phyloP scores from a whole-genome alignment of 2,329 filamentous ascomycete species.

The Emericellopsis atlantica region DNA sequence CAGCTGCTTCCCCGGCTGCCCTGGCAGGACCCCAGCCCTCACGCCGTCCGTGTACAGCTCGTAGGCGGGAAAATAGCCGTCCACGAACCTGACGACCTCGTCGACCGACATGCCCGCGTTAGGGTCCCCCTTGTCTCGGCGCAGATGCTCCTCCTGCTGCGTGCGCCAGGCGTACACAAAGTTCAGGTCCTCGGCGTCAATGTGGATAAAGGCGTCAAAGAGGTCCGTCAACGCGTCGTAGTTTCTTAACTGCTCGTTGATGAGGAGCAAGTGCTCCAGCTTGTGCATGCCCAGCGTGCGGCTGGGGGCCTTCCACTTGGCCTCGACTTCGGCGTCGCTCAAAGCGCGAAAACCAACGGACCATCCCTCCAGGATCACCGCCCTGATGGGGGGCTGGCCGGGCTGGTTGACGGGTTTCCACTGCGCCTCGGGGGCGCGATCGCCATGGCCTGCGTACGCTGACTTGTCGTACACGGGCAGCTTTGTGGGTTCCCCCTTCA shows the following conservation, averaged over 20 bases:
- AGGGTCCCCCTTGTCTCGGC: conserved; percentile 43
- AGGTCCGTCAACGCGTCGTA: conserved; percentile 37
- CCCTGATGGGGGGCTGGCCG: conserved; percentile 35
- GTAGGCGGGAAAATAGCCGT: conserved; percentile 58
- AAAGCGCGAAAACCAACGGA: conserved; percentile 72
- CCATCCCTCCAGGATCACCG: conserved; percentile 84
- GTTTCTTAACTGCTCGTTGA: conserved; percentile 32
- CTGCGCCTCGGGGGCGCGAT: conserved; percentile 48
- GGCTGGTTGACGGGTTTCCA: conserved; percentile 49
- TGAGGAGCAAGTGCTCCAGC: conserved; percentile 33
- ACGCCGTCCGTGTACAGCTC: conserved; percentile 53
- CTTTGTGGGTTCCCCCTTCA: conserved; percentile 35
- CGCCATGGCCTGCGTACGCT: conserved; percentile 61
- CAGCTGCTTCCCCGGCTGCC: conserved; percentile 41
- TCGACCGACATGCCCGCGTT: conserved; percentile 67
- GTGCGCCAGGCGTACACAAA: conserved; percentile 79
- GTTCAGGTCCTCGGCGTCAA: conserved; percentile 56
- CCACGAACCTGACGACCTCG: conserved; percentile 63
- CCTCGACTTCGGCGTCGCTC: conserved; percentile 31
- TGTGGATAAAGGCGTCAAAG: conserved; percentile 42
- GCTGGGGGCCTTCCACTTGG: conserved; percentile 36
- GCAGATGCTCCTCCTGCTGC: conserved; percentile 65
- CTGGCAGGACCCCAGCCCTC: conserved; percentile 40
- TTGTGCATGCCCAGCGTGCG: conserved; percentile 34
- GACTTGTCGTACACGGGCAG: conserved; percentile 80